Evolutionary conservation across 257 asterid genomes (phyloP).

Genomic region (Salvia hispanica): DNA sequence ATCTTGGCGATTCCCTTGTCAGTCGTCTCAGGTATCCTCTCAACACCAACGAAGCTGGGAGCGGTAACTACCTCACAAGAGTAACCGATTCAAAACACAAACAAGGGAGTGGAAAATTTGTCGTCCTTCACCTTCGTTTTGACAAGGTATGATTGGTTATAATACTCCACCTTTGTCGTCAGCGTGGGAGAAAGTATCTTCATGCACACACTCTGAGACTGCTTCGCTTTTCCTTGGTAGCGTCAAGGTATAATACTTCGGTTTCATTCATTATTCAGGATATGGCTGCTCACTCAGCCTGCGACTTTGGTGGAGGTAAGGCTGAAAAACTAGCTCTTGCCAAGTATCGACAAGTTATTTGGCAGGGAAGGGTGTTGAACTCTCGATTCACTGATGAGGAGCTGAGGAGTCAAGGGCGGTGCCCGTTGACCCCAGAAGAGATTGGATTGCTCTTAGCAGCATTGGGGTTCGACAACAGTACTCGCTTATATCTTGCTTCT

Average conservation of each 20-base stretch:
- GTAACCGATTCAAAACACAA: constrained; percentile 40
- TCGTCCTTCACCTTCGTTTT: constrained; percentile 88
- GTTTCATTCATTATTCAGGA: constrained; percentile 50
- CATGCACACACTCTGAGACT: background rate
- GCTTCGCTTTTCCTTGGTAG: background rate
- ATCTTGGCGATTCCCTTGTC: constrained; percentile 82
- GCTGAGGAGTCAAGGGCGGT: constrained; percentile 90
- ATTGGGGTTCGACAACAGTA: constrained; percentile 81
- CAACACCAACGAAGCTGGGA: constrained; percentile 38
- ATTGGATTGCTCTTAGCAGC: constrained; percentile 89
- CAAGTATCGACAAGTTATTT: constrained; percentile 86
- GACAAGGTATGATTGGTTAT: constrained; percentile 66
- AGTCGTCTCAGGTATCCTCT: constrained; percentile 68
- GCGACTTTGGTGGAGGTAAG: constrained; percentile 98
- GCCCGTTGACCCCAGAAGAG: constrained; percentile 98
- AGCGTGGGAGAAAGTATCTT: background rate
- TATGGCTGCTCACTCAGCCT: constrained; percentile 99
- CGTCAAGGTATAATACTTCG: background rate
- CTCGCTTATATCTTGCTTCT: constrained; percentile 92
- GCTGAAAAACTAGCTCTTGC: constrained; percentile 94
- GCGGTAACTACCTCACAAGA: constrained; percentile 43
- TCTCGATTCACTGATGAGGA: constrained; percentile 96
- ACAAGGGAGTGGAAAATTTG: constrained; percentile 65
- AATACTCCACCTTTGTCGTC: background rate
- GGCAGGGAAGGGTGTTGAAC: constrained; percentile 95